Evolutionary conservation across 306 rosid genomes (phyloP).

Genomic region (Trifolium fragiferum): DNA sequence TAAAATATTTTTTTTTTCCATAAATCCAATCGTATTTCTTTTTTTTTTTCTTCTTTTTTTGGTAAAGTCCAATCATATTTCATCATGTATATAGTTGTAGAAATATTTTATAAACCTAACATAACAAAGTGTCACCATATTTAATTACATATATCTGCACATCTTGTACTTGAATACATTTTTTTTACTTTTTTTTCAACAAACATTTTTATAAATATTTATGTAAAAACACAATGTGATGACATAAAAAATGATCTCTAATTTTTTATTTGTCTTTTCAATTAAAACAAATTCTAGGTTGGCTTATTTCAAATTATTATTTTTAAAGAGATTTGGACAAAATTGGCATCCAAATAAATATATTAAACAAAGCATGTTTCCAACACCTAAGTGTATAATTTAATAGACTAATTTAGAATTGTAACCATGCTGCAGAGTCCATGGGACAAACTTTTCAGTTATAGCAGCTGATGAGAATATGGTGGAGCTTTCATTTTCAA

Average conservation of each 20-base stretch:
- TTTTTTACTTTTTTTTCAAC: too few relatives aligned
- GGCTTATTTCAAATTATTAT: neutral
- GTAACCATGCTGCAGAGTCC: slow-evolving; percentile 50
- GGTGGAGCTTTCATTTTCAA: slow-evolving; percentile 72
- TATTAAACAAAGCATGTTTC: neutral
- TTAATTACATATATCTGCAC: too few relatives aligned
- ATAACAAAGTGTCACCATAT: too few relatives aligned
- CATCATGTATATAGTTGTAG: too few relatives aligned
- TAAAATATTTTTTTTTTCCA: too few relatives aligned
- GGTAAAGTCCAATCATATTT: too few relatives aligned
- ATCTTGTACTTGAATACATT: too few relatives aligned
- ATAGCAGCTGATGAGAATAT: slow-evolving; percentile 42
- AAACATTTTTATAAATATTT: too few relatives aligned
- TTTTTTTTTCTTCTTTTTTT: too few relatives aligned
- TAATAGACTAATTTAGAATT: slow-evolving; percentile 10
- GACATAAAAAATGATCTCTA: neutral
- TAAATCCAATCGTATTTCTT: too few relatives aligned
- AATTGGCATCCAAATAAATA: neutral
- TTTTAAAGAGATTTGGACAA: neutral
- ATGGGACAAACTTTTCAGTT: slow-evolving; percentile 53
- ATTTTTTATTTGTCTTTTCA: neutral
- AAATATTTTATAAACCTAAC: too few relatives aligned
- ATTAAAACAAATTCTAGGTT: neutral
- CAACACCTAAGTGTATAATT: neutral
- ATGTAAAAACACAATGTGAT: too few relatives aligned